These are phyloP conservation scores for Letharia lupina DNA, from an alignment of 495 filamentous ascomycete species.

Conservation along the genomic window DNA sequence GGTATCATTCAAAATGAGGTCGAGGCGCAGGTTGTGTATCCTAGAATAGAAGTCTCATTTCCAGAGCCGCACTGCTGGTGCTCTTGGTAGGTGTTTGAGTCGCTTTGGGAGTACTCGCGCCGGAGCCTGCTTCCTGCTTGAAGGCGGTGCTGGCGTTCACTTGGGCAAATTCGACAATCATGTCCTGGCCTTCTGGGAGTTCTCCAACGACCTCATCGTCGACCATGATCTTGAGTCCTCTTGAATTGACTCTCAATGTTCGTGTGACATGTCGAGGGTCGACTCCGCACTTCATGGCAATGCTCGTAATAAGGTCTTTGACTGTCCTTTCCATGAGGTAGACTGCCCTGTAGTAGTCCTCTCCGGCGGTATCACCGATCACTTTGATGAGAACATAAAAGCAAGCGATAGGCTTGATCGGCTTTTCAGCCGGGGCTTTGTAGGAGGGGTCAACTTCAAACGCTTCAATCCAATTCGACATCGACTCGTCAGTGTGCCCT, in stretches of 20 bases:
- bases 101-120: conserved; percentile 13
- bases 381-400: conserved; percentile 67
- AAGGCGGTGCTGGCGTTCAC: conserved; percentile 7
- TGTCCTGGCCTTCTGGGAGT: conserved; percentile 84
- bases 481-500: conserved; percentile 37
- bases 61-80: conserved; percentile 10
- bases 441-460: conserved; percentile 82
- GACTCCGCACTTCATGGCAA: conserved; percentile 70
- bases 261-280: conserved; percentile 61
- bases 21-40: background rate
- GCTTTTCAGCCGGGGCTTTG: conserved; percentile 64
- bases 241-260: conserved; percentile 58
- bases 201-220: conserved; percentile 88
- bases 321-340: conserved; percentile 73
- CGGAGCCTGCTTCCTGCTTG: conserved; percentile 22
- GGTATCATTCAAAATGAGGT: conserved; percentile 18
- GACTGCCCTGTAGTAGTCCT: conserved; percentile 72
- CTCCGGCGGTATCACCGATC: conserved; percentile 42
- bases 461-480: conserved; percentile 82
- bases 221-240: conserved; percentile 72
- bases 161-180: conserved; percentile 57
- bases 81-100: conserved; percentile 2
- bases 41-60: conserved; percentile 27
- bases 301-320: conserved; percentile 56
- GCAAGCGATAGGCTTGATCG: conserved; percentile 73